These are phyloP conservation scores for Heliosperma pusillum DNA, from an alignment of 148 eudicot species.

Conservation along the genomic window DNA sequence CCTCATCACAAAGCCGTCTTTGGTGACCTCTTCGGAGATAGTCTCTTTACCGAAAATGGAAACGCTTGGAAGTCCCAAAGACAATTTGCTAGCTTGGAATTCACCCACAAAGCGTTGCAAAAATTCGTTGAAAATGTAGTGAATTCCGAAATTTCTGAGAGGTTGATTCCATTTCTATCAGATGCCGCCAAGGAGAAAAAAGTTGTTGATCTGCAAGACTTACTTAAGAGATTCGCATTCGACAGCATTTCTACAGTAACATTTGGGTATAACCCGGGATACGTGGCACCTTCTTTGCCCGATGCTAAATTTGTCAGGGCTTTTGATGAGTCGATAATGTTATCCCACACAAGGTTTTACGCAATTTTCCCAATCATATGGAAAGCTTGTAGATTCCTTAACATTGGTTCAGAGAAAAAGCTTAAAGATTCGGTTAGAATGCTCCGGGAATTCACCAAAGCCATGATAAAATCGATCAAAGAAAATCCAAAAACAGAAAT, in stretches of 20 bases:
- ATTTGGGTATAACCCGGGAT: constrained; percentile 39
- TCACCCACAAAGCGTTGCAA: constrained; percentile 29
- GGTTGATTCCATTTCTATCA: constrained; percentile 33
- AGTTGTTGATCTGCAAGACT: constrained; percentile 22
- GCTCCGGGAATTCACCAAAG: constrained; percentile 18
- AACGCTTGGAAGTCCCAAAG: constrained; percentile 50
- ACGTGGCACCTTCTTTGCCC: constrained; percentile 30
- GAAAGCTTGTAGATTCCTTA: constrained; percentile 29
- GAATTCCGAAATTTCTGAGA: constrained; percentile 24
- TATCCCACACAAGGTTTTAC: constrained; percentile 21
- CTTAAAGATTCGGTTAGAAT: constrained; percentile 23
- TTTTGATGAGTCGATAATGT: constrained; percentile 31
- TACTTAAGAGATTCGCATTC: constrained; percentile 16
- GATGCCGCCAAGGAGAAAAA: constrained; percentile 18
- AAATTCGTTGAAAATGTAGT: constrained; percentile 35
- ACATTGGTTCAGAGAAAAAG: constrained; percentile 38
- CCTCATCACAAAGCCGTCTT: background rate
- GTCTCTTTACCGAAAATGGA: constrained; percentile 38
- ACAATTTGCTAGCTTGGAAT: constrained; percentile 35
- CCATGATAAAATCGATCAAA: constrained; percentile 4
- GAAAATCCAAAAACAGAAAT: background rate
- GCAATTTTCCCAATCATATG: constrained; percentile 26
- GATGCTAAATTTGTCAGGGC: constrained; percentile 22
- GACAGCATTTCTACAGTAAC: constrained; percentile 29
- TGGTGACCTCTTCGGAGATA: constrained; percentile 38